A percentile compares a stretch with the other conserved stretches of the same genome.
Conservation (phyloP, 2,329 filamentous ascomycete species). For the Curvularia verruculosa region DNA sequence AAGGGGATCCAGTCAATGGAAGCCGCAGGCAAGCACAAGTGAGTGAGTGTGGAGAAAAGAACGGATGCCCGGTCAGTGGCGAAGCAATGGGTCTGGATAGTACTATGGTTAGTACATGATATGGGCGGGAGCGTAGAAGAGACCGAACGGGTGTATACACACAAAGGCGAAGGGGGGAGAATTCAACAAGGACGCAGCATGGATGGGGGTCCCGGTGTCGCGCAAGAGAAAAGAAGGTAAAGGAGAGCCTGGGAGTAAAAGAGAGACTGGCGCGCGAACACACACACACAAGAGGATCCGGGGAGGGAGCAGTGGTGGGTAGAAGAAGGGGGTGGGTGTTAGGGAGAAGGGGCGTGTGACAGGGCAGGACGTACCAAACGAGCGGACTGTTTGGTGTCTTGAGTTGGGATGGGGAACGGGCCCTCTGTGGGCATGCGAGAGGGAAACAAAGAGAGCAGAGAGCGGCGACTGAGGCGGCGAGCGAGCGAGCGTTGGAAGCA, state of each 20-base stretch:
- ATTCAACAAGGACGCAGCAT: constrained; percentile 46
- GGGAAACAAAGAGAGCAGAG: background rate
- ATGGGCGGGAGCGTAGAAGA: constrained; percentile 19
- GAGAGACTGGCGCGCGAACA: background rate
- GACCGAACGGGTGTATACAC: constrained; percentile 11
- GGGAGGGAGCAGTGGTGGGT: background rate
- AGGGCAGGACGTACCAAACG: background rate
- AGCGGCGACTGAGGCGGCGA: background rate
- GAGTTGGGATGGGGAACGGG: constrained; percentile 8
- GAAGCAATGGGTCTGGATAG: constrained; percentile 34
- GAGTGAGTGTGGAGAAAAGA: constrained; percentile 49
- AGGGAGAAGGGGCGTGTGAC: background rate
- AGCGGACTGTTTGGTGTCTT: constrained; percentile 7
- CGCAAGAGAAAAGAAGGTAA: constrained; percentile 19
- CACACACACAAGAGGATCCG: background rate
- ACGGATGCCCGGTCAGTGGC: constrained; percentile 51
- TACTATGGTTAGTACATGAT: constrained; percentile 38
- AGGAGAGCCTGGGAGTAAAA: background rate
- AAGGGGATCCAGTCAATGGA: constrained; percentile 50
- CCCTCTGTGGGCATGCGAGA: background rate
- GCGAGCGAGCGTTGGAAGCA: background rate
- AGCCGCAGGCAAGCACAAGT: constrained; percentile 21
- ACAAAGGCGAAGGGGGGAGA: constrained; percentile 39
- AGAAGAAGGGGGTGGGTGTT: background rate
- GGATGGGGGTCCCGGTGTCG: constrained; percentile 25